Base-by-base conservation (phyloP, 148 eudicot species). In the Chenopodium berlandieri region DNA sequence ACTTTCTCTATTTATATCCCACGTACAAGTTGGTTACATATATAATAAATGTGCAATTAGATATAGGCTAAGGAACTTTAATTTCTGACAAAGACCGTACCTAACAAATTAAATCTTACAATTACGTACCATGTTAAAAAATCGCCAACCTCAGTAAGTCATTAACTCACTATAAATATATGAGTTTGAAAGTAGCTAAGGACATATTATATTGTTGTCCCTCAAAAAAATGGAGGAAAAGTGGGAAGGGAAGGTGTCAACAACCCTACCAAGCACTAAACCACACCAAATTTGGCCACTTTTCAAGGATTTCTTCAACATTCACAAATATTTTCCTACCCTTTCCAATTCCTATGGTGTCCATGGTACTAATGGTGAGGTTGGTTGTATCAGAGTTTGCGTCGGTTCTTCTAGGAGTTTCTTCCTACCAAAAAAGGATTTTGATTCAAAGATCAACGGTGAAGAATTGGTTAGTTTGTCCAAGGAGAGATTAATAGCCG, bases 331-430 rank as follows among this genome's bases (percentile, higher is more conserved):
- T 81, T 92, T 90, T 68, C 88, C 93, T 1, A 79, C 79, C 23
- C 89, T 93, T 19, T 63, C 93, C 11, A 87, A 87, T 34, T 89
- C 86, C 54, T 85, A 92, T 64, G 97, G 97, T 16, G 50, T 95
- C 86, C 86, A 92, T 16, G 98, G 97, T 19, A 78, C 79, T 73
- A 93, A 95, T 48, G 93, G 98, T 46, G 87, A 88, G 83, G 85
- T 88, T 9, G 94, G 97, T 10, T 92, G 96, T 83, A 85, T 91
- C 69, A 88, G 98, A 9, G 89, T 85, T 80, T 90, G 93, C 67
- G 79, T 86, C 25, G 97, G 97, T 52, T 88, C 78, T 19, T 71
- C 44, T 40, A 40, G 44, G 6, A 40, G 44, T 40, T 40, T 87
- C 3, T 75, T 93, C 81, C 87, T 82, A 19, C 66, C 85, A 47